These are phyloP conservation scores for Shiraia bambusicola DNA, from an alignment of 2,329 filamentous ascomycete genomes.

Conservation along the genomic window DNA sequence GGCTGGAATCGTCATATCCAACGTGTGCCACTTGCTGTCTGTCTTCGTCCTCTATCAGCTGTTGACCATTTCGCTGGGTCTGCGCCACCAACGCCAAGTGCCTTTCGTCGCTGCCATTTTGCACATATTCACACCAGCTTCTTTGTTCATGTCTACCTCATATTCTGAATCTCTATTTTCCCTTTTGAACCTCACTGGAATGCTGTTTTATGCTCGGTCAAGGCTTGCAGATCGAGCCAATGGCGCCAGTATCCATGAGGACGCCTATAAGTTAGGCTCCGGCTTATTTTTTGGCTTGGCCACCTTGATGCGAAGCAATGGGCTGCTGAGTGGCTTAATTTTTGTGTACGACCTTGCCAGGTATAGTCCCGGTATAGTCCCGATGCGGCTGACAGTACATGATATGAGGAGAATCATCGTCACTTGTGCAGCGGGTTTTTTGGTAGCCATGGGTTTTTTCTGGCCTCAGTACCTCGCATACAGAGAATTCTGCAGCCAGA, in stretches of 20 bases:
- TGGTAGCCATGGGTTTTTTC: slow-evolving; percentile 67
- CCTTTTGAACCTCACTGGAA: slow-evolving; percentile 72
- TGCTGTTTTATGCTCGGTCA: slow-evolving; percentile 64
- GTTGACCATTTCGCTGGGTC: slow-evolving; percentile 54
- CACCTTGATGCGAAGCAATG: slow-evolving; percentile 79
- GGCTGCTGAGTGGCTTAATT: slow-evolving; percentile 75
- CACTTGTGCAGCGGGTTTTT: slow-evolving; percentile 65
- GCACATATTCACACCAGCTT: slow-evolving; percentile 83
- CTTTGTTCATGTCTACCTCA: slow-evolving; percentile 84
- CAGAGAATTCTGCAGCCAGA: slow-evolving; percentile 56
- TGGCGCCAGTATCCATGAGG: slow-evolving; percentile 36
- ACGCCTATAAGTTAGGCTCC: slow-evolving; percentile 58
- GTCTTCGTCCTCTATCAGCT: slow-evolving; percentile 71
- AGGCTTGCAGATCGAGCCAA: slow-evolving; percentile 11
- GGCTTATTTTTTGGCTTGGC: slow-evolving; percentile 72
- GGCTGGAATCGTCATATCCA: slow-evolving; percentile 67
- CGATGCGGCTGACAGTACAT: slow-evolving; percentile 37
- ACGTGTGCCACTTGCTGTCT: slow-evolving; percentile 74
- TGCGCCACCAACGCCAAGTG: slow-evolving; percentile 43
- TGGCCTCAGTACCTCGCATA: slow-evolving; percentile 78
- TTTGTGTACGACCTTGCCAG: slow-evolving; percentile 57
- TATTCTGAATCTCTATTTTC: slow-evolving; percentile 82
- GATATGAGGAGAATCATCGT: slow-evolving; percentile 57
- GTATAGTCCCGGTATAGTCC: slow-evolving; percentile 44
- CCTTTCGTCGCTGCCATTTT: slow-evolving; percentile 70